These are phyloP conservation scores for Aspergillus novofumigatus DNA, from an alignment of 2,329 filamentous ascomycete genomes.

Conservation along the genomic window DNA sequence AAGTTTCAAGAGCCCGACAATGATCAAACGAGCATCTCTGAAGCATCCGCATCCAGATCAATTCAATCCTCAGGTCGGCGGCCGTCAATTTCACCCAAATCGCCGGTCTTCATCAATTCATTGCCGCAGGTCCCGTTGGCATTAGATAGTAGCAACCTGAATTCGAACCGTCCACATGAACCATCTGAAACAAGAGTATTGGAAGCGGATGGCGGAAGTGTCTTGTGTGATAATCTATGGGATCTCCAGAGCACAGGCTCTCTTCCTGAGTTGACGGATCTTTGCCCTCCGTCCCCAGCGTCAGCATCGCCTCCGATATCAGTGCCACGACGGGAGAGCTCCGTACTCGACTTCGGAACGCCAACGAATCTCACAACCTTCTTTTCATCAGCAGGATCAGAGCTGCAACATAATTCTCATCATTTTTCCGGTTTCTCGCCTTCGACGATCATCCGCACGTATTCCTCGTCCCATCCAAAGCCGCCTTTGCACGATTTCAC, in stretches of 20 bases:
- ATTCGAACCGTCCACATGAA: background rate
- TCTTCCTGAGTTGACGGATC: constrained; percentile 31
- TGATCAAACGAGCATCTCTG: constrained; percentile 1
- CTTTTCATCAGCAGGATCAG: constrained; percentile 23
- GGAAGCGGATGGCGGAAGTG: constrained; percentile 14
- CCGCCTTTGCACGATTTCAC: constrained; percentile 22
- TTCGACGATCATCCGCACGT: constrained; percentile 30
- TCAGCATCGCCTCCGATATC: constrained; percentile 14
- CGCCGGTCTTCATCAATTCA: constrained; percentile 5
- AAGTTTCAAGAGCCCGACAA: constrained; percentile 21
- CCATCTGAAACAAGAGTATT: constrained; percentile 6
- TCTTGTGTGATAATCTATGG: constrained; percentile 30
- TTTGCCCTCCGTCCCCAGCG: constrained; percentile 24
- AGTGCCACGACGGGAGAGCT: constrained; percentile 8
- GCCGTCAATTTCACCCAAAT: background rate
- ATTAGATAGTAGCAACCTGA: constrained; percentile 6
- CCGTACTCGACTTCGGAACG: constrained; percentile 16
- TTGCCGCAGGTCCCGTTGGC: constrained; percentile 6
- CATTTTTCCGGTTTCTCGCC: constrained; percentile 28
- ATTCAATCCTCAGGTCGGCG: background rate
- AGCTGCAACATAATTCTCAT: constrained; percentile 13
- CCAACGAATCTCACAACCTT: constrained; percentile 18
- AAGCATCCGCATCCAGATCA: constrained; percentile 3
- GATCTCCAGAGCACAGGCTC: constrained; percentile 23
- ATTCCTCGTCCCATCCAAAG: constrained; percentile 22